Evolutionary conservation across 1,284 basidiomycete genomes (phyloP), one percentile per base, ranked within the genome.

Genomic region (Cerrena zonata): DNA sequence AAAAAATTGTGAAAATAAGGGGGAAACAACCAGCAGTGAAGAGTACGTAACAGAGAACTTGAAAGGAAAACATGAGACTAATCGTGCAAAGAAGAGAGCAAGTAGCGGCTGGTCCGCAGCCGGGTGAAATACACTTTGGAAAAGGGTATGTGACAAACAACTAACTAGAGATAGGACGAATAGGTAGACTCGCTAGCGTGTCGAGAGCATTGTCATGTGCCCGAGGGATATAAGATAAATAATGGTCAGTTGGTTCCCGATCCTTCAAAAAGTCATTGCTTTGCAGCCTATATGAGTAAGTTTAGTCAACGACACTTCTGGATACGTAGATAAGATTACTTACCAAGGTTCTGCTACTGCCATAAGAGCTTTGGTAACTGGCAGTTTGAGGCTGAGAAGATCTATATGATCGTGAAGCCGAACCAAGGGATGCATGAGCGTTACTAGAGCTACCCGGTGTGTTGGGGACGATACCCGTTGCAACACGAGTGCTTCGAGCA

Each of bases 401-500:
- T 47, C 72, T 58, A 56, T 71, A 73, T 39, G 71, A 70, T 50
- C 71, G 61, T 47, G 71, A 64, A 39, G 68, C 65, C 24, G 69
- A 63, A 21, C 67, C 67, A 37, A 69, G 45, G 12, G 64, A 65
- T 23, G 66, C 57, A 47, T 69, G 66, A 56, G 62, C 53, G 36
- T 64, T 61, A 25, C 61, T 59, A 11, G 69, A 76, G 54, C 62
- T 69, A 61, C 72, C 77, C 7, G 87, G 85, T 7, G 86, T 88
- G 48, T 76, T 76, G 23, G 80, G 74, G 19, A 77, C 74, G 21
- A 69, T 39, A 18, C 56, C 70, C 7, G 72, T 67, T 21, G 74
- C 72, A 23, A 77, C 79, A 53, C 87, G 78, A 5, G 80, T 71
- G 15, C 78, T 75, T 45, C 88, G 82, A 53, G 88, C 86, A 37